Conservation (phyloP, 495 filamentous ascomycete genomes). For the Annulohypoxylon maeteangense region DNA sequence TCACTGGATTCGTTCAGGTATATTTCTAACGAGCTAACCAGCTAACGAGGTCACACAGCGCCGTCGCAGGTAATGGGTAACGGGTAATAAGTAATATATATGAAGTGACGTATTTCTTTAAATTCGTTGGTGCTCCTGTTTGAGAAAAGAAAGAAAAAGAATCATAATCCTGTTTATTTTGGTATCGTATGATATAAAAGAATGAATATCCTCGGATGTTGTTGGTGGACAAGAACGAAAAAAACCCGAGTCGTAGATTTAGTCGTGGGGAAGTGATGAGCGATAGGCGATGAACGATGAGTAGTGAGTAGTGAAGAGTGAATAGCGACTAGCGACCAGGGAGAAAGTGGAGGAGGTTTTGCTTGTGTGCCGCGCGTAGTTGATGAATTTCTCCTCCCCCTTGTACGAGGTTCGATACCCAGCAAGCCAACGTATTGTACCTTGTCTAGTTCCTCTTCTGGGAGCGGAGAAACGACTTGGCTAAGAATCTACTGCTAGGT, state of each 20-base stretch:
- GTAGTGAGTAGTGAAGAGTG: neutral
- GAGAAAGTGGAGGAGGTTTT: slow-evolving; percentile 24
- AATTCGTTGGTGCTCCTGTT: slow-evolving; percentile 23
- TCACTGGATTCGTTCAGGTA: neutral
- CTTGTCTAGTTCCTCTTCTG: slow-evolving; percentile 29
- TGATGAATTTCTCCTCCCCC: slow-evolving; percentile 21
- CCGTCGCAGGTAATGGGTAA: slow-evolving; percentile 21
- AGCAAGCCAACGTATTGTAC: slow-evolving; percentile 24
- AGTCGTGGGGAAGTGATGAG: slow-evolving; percentile 31
- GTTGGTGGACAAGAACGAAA: neutral
- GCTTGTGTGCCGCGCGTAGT: slow-evolving; percentile 40
- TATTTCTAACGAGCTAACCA: slow-evolving; percentile 29
- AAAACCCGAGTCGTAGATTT: slow-evolving; percentile 18
- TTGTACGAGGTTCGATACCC: slow-evolving; percentile 29
- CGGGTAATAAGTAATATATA: slow-evolving; percentile 27
- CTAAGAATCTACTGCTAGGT: slow-evolving; percentile 3
- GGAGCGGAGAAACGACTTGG: slow-evolving; percentile 40
- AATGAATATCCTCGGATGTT: slow-evolving; percentile 23
- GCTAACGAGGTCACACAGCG: slow-evolving; percentile 7
- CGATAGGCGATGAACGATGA: no score
- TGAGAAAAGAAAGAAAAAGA: slow-evolving; percentile 15
- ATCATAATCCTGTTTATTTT: slow-evolving; percentile 18
- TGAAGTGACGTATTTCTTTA: slow-evolving; percentile 31
- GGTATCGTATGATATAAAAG: slow-evolving; percentile 24
- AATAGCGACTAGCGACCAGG: neutral